phyloP scores from a whole-genome alignment of 176 grass and related monocot genomes.

The Puccinellia tenuiflora region DNA sequence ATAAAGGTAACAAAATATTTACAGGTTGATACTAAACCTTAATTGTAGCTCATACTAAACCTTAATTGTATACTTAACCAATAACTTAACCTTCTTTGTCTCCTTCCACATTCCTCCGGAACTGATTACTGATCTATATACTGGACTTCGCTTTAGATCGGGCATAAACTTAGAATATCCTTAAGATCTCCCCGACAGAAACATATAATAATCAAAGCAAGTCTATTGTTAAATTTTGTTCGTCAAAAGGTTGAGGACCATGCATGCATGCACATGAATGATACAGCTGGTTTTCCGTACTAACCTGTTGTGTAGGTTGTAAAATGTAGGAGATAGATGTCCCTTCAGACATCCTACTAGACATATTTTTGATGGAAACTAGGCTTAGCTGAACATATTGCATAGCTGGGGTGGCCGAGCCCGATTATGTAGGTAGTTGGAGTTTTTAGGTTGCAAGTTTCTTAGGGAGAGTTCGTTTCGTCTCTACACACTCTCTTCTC shows the following conservation, averaged over 20 bases:
- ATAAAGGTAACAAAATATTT: too few relatives aligned
- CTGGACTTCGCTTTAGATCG: background rate
- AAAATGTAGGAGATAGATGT: background rate
- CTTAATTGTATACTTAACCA: background rate
- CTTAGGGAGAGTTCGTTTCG: background rate
- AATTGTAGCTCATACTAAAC: background rate
- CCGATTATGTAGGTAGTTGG: background rate
- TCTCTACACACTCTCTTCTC: background rate
- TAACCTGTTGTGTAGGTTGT: background rate
- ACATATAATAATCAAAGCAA: background rate
- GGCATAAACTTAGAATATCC: slow-evolving; percentile 35
- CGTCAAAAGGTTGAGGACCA: slow-evolving; percentile 8
- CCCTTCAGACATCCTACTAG: background rate
- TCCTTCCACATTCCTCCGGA: background rate
- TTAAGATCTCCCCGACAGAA: background rate
- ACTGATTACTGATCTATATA: slow-evolving; percentile 10
- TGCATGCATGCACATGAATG: background rate
- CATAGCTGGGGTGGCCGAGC: background rate
- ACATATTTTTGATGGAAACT: background rate
- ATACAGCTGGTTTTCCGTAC: background rate
- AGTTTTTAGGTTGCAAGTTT: background rate
- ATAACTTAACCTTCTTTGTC: background rate
- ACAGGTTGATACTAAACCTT: background rate
- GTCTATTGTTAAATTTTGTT: background rate
- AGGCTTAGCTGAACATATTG: background rate